phyloP scores from a whole-genome alignment of 106 monocot genomes.

The Alisma plantagoaquatica region DNA sequence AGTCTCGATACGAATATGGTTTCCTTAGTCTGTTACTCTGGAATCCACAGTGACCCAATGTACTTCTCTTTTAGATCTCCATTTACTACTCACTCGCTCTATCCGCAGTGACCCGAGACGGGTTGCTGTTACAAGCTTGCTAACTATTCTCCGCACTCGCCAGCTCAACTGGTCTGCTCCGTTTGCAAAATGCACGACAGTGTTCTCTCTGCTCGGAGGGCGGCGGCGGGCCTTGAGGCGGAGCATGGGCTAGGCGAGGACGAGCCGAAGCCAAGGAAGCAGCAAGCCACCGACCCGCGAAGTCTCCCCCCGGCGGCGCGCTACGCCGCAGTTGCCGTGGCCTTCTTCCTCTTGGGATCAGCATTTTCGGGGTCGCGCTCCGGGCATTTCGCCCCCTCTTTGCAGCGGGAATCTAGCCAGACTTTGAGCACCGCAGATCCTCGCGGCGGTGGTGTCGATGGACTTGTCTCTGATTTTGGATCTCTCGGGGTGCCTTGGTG shows the following conservation, averaged over 20 bases:
- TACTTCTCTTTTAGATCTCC: too few relatives aligned
- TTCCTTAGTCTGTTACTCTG: too few relatives aligned
- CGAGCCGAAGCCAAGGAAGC: slow-evolving; percentile 61
- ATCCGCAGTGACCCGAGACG: too few relatives aligned
- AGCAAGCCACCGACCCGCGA: slow-evolving; percentile 9
- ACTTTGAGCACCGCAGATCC: too few relatives aligned
- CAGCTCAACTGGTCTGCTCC: too few relatives aligned
- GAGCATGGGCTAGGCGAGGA: slow-evolving; percentile 29
- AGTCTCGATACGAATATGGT: too few relatives aligned
- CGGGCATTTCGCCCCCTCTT: slow-evolving; percentile 28
- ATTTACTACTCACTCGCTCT: too few relatives aligned
- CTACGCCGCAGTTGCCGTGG: too few relatives aligned
- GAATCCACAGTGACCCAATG: too few relatives aligned
- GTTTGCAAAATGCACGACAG: slow-evolving; percentile 54
- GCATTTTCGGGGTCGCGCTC: slow-evolving; percentile 13
- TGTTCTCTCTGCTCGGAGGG: slow-evolving; percentile 50
- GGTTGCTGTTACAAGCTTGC: too few relatives aligned
- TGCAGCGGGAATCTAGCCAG: slow-evolving; percentile 9
- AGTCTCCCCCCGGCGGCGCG: too few relatives aligned
- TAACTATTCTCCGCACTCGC: too few relatives aligned
- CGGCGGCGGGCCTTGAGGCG: slow-evolving; percentile 13
- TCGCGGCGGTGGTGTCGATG: slow-evolving; percentile 33
- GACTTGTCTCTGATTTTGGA: slow-evolving; percentile 80
- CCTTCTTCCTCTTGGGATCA: slow-evolving; percentile 2
- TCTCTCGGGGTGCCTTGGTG: slow-evolving; percentile 97